These are phyloP conservation scores for Erythrophleum ivorense DNA, from an alignment of 331 rosid genomes.

Conservation along the genomic window DNA sequence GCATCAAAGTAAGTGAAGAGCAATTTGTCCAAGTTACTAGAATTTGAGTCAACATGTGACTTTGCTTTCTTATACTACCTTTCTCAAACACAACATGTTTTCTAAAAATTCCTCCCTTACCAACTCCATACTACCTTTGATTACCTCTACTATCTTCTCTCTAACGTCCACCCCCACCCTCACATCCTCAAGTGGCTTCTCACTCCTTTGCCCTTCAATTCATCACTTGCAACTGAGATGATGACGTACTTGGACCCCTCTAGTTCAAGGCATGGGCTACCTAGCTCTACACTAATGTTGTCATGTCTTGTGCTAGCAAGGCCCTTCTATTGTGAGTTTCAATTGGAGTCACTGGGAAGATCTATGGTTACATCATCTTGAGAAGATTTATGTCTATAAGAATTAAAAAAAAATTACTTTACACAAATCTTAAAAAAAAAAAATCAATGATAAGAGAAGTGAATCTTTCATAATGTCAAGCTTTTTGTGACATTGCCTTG, in stretches of 20 bases:
- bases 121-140: conserved; percentile 78
- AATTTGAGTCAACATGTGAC: conserved; percentile 67
- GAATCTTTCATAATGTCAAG: too few species aligned
- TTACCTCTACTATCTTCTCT: conserved; percentile 57
- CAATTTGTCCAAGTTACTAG: conserved; percentile 49
- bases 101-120: conserved; percentile 68
- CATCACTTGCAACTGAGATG: conserved; percentile 15
- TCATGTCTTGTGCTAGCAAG: conserved; percentile 52
- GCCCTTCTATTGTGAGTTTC: conserved; percentile 59
- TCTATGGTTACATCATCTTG: too few species aligned
- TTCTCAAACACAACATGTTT: conserved; percentile 66
- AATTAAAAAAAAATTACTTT: too few species aligned
- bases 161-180: conserved; percentile 42
- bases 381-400: too few species aligned
- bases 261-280: conserved; percentile 72
- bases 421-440: too few species aligned
- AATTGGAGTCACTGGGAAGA: conserved; percentile 66
- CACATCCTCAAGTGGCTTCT: conserved; percentile 69
- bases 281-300: conserved; percentile 58
- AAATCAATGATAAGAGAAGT: too few species aligned
- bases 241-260: conserved; percentile 36
- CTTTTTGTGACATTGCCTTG: too few species aligned
- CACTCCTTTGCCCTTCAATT: conserved; percentile 62
- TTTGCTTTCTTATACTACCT: conserved; percentile 63
- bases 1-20: conserved; percentile 68